phyloP scores from a whole-genome alignment of 2,329 filamentous ascomycete genomes.

The Trichoderma guizhouense region DNA sequence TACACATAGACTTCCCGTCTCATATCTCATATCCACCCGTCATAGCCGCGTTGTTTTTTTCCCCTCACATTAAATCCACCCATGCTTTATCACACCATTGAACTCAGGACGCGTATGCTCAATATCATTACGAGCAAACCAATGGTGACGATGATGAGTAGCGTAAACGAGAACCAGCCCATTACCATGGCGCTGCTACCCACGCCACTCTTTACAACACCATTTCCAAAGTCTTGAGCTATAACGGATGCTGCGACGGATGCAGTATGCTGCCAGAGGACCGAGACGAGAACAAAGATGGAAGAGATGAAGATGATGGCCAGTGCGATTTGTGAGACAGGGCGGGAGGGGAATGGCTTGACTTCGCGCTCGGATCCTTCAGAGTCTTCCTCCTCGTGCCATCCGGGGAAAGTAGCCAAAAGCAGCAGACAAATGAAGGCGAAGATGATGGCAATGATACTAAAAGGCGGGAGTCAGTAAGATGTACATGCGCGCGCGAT shows the following conservation, averaged over 20 bases:
- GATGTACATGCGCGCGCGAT: neutral
- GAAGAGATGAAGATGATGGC: conserved; percentile 83
- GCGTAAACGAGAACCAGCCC: conserved; percentile 93
- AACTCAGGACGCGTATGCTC: conserved; percentile 77
- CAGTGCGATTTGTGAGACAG: conserved; percentile 88
- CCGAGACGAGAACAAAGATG: conserved; percentile 70
- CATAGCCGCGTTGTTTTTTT: neutral
- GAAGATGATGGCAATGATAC: conserved; percentile 96
- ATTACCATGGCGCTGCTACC: conserved; percentile 95
- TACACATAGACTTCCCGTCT: conserved; percentile 18
- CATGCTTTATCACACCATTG: conserved; percentile 43
- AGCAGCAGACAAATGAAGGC: conserved; percentile 94
- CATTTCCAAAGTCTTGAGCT: conserved; percentile 88
- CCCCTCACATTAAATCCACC: conserved; percentile 2
- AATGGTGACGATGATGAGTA: conserved; percentile 93
- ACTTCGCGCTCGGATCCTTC: conserved; percentile 82
- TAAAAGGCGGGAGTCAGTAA: conserved; percentile 33
- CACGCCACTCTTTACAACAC: conserved; percentile 79
- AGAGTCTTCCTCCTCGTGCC: conserved; percentile 86
- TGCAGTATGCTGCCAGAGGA: conserved; percentile 89
- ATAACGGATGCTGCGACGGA: conserved; percentile 94
- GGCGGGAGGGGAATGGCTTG: conserved; percentile 87
- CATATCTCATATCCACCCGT: conserved; percentile 7
- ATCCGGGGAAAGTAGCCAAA: conserved; percentile 93
- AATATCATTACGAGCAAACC: conserved; percentile 94